Conservation (phyloP, 2,329 filamentous ascomycete genomes). For the Phoma sp. region DNA sequence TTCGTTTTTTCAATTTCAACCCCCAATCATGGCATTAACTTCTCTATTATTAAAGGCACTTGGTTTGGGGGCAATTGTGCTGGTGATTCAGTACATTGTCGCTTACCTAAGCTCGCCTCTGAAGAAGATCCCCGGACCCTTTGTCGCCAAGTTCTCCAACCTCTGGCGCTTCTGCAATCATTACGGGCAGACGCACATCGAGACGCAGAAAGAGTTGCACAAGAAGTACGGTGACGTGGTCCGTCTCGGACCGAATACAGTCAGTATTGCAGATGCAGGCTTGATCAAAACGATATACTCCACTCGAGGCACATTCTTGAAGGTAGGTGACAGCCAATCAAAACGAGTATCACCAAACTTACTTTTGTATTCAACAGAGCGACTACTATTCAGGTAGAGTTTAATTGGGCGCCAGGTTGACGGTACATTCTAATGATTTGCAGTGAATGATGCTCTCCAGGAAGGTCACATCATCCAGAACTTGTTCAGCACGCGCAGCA, state of each 20-base stretch:
- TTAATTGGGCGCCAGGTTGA: not conserved
- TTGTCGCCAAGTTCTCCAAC: constrained; percentile 42
- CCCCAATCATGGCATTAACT: constrained; percentile 12
- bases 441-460: constrained; percentile 42
- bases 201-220: constrained; percentile 39
- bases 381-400: constrained; percentile 32
- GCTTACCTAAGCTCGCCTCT: constrained; percentile 38
- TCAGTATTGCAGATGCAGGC: constrained; percentile 36
- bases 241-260: constrained; percentile 37
- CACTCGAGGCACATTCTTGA: constrained; percentile 39
- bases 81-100: constrained; percentile 27
- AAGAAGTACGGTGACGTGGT: constrained; percentile 38
- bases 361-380: constrained; percentile 23
- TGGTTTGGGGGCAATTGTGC: constrained; percentile 20
- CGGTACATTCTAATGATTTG: not conserved
- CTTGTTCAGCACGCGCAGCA: constrained; percentile 42
- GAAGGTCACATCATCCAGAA: constrained; percentile 38
- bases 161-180: constrained; percentile 40
- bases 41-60: constrained; percentile 22
- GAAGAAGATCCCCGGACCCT: constrained; percentile 41
- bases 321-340: constrained; percentile 22
- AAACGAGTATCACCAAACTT: not conserved
- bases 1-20: not conserved
- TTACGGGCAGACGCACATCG: constrained; percentile 38
- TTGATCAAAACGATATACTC: constrained; percentile 44